Conservation (phyloP, 164 flowering plant genomes). For the Brasenia schreberi region DNA sequence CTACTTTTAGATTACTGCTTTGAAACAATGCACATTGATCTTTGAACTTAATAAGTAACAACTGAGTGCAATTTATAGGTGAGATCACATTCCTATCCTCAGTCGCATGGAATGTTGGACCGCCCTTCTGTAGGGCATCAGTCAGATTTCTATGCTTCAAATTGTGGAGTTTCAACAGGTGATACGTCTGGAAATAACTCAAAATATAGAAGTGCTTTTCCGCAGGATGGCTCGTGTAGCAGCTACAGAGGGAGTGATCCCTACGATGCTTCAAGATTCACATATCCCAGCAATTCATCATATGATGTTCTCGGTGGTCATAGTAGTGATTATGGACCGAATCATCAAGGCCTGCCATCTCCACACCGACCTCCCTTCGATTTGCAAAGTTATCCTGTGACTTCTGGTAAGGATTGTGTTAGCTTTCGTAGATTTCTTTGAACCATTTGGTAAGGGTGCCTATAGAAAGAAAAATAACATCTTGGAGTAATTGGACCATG, state of each 20-base stretch:
- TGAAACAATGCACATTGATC: too few species aligned
- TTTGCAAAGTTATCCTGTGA: not conserved
- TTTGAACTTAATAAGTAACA: too few species aligned
- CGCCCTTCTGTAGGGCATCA: conserved; percentile 6
- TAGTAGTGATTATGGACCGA: not conserved
- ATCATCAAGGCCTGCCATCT: not conserved
- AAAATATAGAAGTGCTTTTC: conserved; percentile 3
- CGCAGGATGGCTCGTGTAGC: conserved; percentile 4
- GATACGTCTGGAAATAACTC: conserved; percentile 5
- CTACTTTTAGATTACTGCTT: too few species aligned
- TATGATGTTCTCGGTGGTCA: not conserved
- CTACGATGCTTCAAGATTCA: not conserved
- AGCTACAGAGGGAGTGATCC: conserved; percentile 7
- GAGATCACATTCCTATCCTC: conserved; percentile 7
- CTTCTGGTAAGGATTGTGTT: not conserved
- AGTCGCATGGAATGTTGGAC: conserved; percentile 7
- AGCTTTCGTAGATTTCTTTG: not conserved
- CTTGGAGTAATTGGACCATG: too few species aligned
- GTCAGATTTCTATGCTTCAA: conserved; percentile 4
- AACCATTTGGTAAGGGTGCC: too few species aligned
- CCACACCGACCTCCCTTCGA: not conserved
- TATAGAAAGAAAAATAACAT: too few species aligned
- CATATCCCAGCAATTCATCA: not conserved
- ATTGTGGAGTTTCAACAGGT: conserved; percentile 4
- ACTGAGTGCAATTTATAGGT: conserved; percentile 9